Evolutionary conservation across 345 rosid genomes (phyloP), one percentile per base, ranked within the genome.

Genomic region (Lenwebbia sp.): DNA sequence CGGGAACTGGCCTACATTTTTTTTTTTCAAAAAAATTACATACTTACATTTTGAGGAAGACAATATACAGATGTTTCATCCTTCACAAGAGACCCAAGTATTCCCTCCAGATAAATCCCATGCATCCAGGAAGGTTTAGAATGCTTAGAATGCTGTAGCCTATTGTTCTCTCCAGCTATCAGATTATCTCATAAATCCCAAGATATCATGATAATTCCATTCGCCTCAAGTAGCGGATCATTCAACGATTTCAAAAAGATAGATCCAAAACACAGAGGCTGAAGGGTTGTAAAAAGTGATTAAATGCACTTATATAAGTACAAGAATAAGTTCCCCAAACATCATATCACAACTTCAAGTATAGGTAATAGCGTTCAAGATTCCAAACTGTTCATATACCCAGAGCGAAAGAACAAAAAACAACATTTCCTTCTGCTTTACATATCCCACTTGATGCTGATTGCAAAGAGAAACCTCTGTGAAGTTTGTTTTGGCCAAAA

Each of bases 201-300:
- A 23, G 60, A 56, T 56, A 56, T 56, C 60, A 5, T 10, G 0
- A 56, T 10, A 56, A 25, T 56, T 56, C 60, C 14, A 56, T 10
- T 56, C 6, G 0, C 28, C 28, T 56, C 28, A 0, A 56, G 13
- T 1, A 0, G 0, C 13, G 0, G 60, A 56, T 5, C 60, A 58
- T 58, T 15, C 65, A 58, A 58, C 12, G 33, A 3, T n/a, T 58
- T n/a, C 5, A 12, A 58, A 7, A 58, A 58, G 6, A 3, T 57
- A 26, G 30, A 57, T 26, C 62, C 62, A 26, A 57, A 57, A 25
- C 5, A 3, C 0, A 57, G 3, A 57, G 62, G 62, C 0, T 26
- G 7, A 57, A 5, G 30, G 15, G 30, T 57, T 57, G 14, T 26
- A 57, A 57, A 10, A 57, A 26, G 30, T 26, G 1, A 26, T 57